These are phyloP conservation scores for Mediolabrus comicus DNA, from an alignment of 108 stramenopile species.

Conservation along the genomic window DNA sequence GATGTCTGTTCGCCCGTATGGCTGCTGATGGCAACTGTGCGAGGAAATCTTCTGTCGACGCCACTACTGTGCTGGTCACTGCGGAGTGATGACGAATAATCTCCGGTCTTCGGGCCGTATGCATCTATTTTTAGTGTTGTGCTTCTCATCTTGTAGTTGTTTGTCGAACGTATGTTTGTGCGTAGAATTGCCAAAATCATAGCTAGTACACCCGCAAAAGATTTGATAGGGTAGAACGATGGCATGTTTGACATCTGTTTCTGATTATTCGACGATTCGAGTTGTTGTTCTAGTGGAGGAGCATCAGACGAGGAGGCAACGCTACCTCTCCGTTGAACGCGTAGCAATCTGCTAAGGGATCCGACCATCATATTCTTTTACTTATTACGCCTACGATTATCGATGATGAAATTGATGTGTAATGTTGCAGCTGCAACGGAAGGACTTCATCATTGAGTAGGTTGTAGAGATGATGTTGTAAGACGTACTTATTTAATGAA, in stretches of 20 bases:
- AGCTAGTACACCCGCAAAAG: background rate
- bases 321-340: background rate
- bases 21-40: background rate
- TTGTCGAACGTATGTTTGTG: background rate
- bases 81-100: background rate
- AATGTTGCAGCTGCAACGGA: no score
- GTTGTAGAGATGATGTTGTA: no score
- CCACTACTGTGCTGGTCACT: background rate
- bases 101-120: background rate
- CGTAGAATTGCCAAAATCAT: background rate
- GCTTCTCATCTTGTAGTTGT: background rate
- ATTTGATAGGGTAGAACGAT: background rate
- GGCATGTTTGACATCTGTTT: background rate
- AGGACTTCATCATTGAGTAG: background rate
- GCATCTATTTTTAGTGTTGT: background rate
- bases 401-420: no score
- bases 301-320: background rate
- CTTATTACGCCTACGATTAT: no score
- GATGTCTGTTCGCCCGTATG: background rate
- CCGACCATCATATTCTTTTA: background rate
- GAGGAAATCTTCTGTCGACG: background rate
- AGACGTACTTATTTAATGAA: no score
- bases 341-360: background rate
- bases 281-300: background rate
- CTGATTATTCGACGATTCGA: background rate